Evolutionary conservation across 2,329 filamentous ascomycete species (phyloP), one percentile per base, ranked within the genome.

Genomic region (Aspergillus udagawae): DNA sequence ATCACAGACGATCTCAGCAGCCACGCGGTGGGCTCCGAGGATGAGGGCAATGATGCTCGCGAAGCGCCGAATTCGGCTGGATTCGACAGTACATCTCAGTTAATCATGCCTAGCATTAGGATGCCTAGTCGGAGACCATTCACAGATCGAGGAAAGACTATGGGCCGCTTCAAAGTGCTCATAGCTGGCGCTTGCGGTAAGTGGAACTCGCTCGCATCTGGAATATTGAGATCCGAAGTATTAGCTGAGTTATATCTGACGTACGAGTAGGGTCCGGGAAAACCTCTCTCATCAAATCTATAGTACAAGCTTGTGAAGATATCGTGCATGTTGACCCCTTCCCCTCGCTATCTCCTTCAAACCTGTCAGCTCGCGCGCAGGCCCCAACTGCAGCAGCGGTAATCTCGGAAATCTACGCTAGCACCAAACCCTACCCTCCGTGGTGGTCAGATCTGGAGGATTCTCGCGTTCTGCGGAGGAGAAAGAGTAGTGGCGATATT

Each of bases 31-130:
- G 76, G 73, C 17, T 85, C 82, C 66, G 76, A 81, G 61, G 77
- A 86, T 64, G 78, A 85, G 67, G 86, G 83, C 70, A 80, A 78
- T 38, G 69, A 70, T 20, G 52, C 58, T 12, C 54, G 58, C 9
- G 64, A 61, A 7, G 70, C 71, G 8, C 65, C 67, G 9, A 67
- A 67, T 51, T 54, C 72, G 32, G 4, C 20, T 7, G 63, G 59
- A 3, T 66, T 69, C 28, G 73, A 75, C 58, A 73, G 77, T 67
- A 66, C 76, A 12, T 77, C 78, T n/a, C 92, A 97, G 73, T 82
- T 99, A n/a, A 90, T 99, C 59, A 99, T 99, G 94, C 94, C 94
- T 4, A 96, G 92, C 69, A 88, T 99, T 67, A 87, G 85, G 60
- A 94, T 99, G 84, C 93, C 94, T 3, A 89, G 86, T 59, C 86